Percentiles rank a stretch among this genome's conserved stretches.
phyloP scores from a whole-genome alignment of 306 rosid species.

The Quercus gilva region DNA sequence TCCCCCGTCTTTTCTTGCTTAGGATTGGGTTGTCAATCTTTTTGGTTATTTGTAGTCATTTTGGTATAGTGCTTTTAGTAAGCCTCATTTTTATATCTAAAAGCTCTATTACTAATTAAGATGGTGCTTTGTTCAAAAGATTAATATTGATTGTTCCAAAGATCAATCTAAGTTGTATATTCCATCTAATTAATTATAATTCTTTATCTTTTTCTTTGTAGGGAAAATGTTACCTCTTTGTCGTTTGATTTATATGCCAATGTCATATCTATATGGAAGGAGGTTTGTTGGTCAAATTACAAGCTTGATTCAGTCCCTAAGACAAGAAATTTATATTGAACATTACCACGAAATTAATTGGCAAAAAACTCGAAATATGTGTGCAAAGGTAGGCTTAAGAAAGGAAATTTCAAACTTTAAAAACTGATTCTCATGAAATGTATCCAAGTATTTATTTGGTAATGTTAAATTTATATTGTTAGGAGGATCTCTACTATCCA shows the following conservation, averaged over 20 bases:
- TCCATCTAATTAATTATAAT: too few relatives aligned
- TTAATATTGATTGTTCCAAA: too few relatives aligned
- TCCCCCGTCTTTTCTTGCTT: too few relatives aligned
- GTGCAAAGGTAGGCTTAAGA: constrained; percentile 41
- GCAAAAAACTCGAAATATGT: constrained; percentile 35
- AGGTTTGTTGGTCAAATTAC: constrained; percentile 61
- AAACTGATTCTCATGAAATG: not conserved
- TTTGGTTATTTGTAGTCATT: too few relatives aligned
- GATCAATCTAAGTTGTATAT: too few relatives aligned
- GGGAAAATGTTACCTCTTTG: constrained; percentile 63
- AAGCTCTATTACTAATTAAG: too few relatives aligned
- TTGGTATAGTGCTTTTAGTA: too few relatives aligned
- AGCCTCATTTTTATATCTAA: too few relatives aligned
- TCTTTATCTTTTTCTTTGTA: constrained; percentile 8
- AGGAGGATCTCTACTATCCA: constrained; percentile 76
- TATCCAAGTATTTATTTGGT: not conserved
- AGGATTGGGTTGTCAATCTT: too few relatives aligned
- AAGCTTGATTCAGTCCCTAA: constrained; percentile 25
- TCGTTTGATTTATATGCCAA: constrained; percentile 69
- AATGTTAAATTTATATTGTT: not conserved
- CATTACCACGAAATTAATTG: constrained; percentile 45
- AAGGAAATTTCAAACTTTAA: not conserved
- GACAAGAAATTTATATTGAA: constrained; percentile 42
- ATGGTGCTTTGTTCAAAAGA: too few relatives aligned
- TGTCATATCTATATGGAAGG: constrained; percentile 71